A percentile compares a stretch with the other conserved stretches of the same genome.
These are phyloP conservation scores for Vigna radiata DNA, from an alignment of 306 rosid genomes.

Conservation along the genomic window DNA sequence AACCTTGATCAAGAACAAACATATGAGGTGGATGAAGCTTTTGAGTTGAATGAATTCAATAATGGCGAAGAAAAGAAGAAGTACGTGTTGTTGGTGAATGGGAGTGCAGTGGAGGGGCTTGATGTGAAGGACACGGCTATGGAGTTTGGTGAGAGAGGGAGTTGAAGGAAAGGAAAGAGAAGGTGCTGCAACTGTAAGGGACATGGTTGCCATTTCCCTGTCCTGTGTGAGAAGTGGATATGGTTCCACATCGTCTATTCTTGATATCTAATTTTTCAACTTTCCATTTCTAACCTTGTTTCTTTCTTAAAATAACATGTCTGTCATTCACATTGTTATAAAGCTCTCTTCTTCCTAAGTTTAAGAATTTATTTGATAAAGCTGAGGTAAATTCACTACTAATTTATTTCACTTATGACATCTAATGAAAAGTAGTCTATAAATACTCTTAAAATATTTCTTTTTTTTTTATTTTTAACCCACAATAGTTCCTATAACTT, in stretches of 20 bases:
- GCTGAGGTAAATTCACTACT: too few relatives aligned
- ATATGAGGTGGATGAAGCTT: not conserved
- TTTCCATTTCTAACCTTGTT: constrained; percentile 9
- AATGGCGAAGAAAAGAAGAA: not conserved
- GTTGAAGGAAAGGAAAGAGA: not conserved
- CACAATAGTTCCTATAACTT: too few relatives aligned
- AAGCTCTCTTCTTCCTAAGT: too few relatives aligned
- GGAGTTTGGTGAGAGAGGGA: not conserved
- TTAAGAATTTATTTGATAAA: too few relatives aligned
- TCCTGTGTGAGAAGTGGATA: not conserved
- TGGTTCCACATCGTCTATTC: not conserved
- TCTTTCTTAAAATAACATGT: too few relatives aligned
- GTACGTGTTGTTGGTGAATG: constrained; percentile 55
- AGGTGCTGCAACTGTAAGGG: constrained; percentile 10
- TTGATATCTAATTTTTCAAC: not conserved
- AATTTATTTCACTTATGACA: too few relatives aligned
- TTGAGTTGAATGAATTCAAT: not conserved
- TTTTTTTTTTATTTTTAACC: too few relatives aligned
- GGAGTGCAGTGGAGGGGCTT: constrained; percentile 56
- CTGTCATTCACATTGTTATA: too few relatives aligned
- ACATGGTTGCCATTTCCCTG: constrained; percentile 49
- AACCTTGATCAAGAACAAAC: constrained; percentile 45
- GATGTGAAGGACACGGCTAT: constrained; percentile 8
- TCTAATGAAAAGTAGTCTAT: too few relatives aligned
- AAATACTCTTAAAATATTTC: too few relatives aligned